These are phyloP conservation scores for Cyclotella kingstonii DNA, from an alignment of 108 stramenopile species.

Conservation along the genomic window DNA sequence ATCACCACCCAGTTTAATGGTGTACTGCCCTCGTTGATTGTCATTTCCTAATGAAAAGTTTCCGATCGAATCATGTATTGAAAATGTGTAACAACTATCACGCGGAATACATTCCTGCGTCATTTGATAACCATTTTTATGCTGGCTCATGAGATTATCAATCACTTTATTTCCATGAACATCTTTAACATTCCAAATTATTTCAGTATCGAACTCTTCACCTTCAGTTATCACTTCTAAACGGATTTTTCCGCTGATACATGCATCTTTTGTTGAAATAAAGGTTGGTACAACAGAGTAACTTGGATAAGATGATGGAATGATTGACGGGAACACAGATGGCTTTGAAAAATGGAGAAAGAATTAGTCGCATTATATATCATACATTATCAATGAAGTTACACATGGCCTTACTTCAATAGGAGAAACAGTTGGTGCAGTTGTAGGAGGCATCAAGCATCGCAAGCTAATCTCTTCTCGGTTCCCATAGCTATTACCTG, in stretches of 20 bases:
- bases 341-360: not conserved
- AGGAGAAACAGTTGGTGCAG: slow-evolving; percentile 8
- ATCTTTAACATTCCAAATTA: slow-evolving; percentile 25
- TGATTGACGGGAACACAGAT: not conserved
- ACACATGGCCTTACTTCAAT: slow-evolving; percentile 4
- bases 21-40: slow-evolving; percentile 11
- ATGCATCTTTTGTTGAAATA: slow-evolving; percentile 12
- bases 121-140: slow-evolving; percentile 3
- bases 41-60: not conserved
- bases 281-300: not conserved
- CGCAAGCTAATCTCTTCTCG: slow-evolving; percentile 23
- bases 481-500: slow-evolving; percentile 18
- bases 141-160: not conserved
- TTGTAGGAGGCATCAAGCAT: slow-evolving; percentile 24
- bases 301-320: not conserved
- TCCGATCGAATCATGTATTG: slow-evolving; percentile 15
- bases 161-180: slow-evolving; percentile 16
- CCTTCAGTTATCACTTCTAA: slow-evolving; percentile 26
- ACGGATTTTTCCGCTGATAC: slow-evolving; percentile 7
- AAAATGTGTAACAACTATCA: slow-evolving; percentile 24
- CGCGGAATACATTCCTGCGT: slow-evolving; percentile 11
- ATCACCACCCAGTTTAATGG: slow-evolving; percentile 22
- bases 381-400: not conserved
- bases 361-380: not conserved
- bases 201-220: slow-evolving; percentile 18